These are phyloP conservation scores for Nannizzia gypsea DNA, from an alignment of 2,329 filamentous ascomycete species.

Conservation along the genomic window DNA sequence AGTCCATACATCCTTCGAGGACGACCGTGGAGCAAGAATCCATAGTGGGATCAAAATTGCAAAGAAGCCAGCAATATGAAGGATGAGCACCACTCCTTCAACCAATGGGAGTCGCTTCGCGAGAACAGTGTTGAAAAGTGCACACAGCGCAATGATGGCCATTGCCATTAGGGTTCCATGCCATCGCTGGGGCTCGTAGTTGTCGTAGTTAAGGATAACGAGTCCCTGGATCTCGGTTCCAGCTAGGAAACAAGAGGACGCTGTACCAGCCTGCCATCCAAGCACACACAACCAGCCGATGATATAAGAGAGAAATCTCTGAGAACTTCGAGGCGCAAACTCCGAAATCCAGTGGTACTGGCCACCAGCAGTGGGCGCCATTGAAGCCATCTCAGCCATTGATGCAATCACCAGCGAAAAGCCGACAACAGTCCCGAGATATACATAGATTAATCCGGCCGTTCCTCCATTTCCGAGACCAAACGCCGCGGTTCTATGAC, in stretches of 20 bases:
- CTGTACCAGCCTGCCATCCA: constrained; percentile 21
- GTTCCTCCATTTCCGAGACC: constrained; percentile 29
- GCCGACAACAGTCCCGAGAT: constrained; percentile 23
- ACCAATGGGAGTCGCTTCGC: constrained; percentile 21
- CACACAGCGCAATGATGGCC: constrained; percentile 22
- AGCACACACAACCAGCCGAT: constrained; percentile 24
- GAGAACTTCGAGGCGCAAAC: constrained; percentile 32
- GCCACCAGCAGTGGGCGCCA: constrained; percentile 33
- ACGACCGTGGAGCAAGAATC: constrained; percentile 16
- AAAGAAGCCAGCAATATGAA: constrained; percentile 34
- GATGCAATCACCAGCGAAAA: constrained; percentile 28
- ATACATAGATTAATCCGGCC: constrained; percentile 30
- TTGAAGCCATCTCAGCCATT: constrained; percentile 34
- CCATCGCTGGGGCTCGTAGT: constrained; percentile 26
- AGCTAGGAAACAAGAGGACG: constrained; percentile 18
- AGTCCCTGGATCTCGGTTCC: constrained; percentile 26
- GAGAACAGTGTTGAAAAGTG: constrained; percentile 19
- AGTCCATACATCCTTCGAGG: constrained; percentile 2
- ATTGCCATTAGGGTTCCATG: constrained; percentile 30
- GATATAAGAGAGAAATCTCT: constrained; percentile 36
- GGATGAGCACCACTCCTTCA: constrained; percentile 21
- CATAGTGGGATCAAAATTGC: constrained; percentile 34
- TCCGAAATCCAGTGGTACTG: constrained; percentile 35
- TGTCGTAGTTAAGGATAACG: constrained; percentile 21
- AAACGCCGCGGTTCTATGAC: constrained; percentile 17